Evolutionary conservation across 2,329 filamentous ascomycete genomes (phyloP).

Genomic region (Exutisphaerella laricina): DNA sequence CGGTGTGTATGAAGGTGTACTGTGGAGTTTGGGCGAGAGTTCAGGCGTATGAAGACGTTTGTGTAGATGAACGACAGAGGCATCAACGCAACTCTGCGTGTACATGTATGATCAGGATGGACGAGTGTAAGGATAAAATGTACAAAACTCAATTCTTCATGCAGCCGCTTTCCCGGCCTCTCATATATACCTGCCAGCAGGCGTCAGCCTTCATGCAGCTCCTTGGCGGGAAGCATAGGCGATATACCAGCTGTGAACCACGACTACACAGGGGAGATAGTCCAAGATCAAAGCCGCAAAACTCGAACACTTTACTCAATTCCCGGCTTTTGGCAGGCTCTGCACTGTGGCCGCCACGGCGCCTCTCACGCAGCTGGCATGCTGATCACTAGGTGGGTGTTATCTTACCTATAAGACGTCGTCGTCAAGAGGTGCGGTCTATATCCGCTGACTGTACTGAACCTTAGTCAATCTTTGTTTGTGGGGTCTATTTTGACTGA

Average conservation of each 20-base stretch:
- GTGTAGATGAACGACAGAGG: background rate
- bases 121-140: background rate
- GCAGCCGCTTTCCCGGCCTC: background rate
- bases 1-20: conserved; percentile 66
- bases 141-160: background rate
- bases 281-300: background rate
- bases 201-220: too few species aligned
- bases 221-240: too few species aligned
- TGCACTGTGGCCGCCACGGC: too few species aligned
- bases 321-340: too few species aligned
- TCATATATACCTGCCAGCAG: background rate
- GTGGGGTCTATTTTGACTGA: too few species aligned
- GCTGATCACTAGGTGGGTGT: too few species aligned
- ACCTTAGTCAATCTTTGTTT: too few species aligned
- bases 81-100: background rate
- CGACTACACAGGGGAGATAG: background rate
- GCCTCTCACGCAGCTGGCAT: too few species aligned
- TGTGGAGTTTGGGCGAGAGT: conserved; percentile 43
- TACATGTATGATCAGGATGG: background rate
- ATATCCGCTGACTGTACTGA: too few species aligned
- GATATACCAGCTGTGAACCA: background rate
- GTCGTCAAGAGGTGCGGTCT: too few species aligned
- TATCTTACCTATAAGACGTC: too few species aligned
- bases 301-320: too few species aligned
- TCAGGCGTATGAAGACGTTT: conserved; percentile 34